A percentile compares a stretch with the other conserved stretches of the same genome.
These are phyloP conservation scores for Isabelozyma pseudorhagii DNA, from an alignment of 805 yeast genomes.

Conservation along the genomic window DNA sequence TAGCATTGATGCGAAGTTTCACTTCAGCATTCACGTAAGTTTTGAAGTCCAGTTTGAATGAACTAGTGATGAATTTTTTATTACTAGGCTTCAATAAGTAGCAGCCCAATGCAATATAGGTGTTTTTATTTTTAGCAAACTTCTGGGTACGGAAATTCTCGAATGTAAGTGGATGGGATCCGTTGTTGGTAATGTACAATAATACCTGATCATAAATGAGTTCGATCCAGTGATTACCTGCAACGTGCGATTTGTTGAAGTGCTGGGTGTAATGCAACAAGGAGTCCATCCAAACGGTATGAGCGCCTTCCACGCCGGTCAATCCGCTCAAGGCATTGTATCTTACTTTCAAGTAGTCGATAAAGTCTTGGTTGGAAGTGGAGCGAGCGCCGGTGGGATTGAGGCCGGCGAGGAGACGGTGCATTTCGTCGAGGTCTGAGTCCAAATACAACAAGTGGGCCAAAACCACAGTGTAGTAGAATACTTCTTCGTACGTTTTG, in stretches of 20 bases:
- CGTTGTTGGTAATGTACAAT: conserved; percentile 12
- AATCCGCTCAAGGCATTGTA: conserved; percentile 31
- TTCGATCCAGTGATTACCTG: conserved; percentile 34
- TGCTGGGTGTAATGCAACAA: conserved; percentile 17
- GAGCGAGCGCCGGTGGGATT: conserved; percentile 1
- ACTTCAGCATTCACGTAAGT: conserved; percentile 19
- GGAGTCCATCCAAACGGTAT: conserved; percentile 27
- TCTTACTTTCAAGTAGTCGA: conserved; percentile 30
- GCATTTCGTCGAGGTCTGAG: conserved; percentile 19
- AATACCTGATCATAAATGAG: conserved; percentile 20
- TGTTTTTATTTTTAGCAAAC: conserved; percentile 20
- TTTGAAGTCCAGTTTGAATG: conserved; percentile 24
- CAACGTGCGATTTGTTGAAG: conserved; percentile 27
- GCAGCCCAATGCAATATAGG: conserved; percentile 24
- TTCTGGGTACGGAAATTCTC: conserved; percentile 11
- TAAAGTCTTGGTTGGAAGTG: conserved; percentile 16
- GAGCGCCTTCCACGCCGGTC: conserved; percentile 11
- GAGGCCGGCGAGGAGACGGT: conserved; percentile 1
- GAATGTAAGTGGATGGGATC: conserved; percentile 13
- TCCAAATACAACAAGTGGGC: conserved; percentile 33
- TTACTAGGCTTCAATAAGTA: conserved; percentile 22
- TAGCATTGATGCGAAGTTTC: conserved; percentile 10
- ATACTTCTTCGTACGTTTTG: conserved; percentile 24
- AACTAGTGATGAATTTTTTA: conserved; percentile 8
- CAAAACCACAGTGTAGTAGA: conserved; percentile 29